Evolutionary conservation across 805 yeast genomes (phyloP).

Genomic region (Danielia oregonensis): DNA sequence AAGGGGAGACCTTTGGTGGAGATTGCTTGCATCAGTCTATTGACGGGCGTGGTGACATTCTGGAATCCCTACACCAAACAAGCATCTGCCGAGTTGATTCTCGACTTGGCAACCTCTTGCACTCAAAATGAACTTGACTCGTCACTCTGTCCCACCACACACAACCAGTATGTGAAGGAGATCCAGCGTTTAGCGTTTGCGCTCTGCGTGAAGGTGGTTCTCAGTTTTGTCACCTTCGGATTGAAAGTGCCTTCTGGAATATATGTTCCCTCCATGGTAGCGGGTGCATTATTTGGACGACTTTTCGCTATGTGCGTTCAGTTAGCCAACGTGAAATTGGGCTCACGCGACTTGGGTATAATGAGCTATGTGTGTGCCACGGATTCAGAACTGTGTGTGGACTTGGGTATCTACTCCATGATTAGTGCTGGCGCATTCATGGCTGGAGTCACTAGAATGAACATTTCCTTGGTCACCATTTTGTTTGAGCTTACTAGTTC

Average conservation of each 20-base stretch:
- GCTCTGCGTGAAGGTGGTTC: constrained; percentile 38
- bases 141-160: constrained; percentile 26
- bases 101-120: constrained; percentile 51
- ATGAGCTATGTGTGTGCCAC: constrained; percentile 13
- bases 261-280: constrained; percentile 92
- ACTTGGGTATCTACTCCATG: constrained; percentile 50
- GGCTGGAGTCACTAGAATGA: constrained; percentile 58
- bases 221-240: constrained; percentile 83
- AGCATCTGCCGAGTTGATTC: constrained; percentile 47
- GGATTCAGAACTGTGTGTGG: constrained; percentile 27
- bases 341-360: too few relatives aligned
- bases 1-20: constrained; percentile 40
- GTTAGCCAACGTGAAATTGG: constrained; percentile 18
- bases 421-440: constrained; percentile 54
- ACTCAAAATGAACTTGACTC: constrained; percentile 24
- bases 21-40: constrained; percentile 39
- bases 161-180: constrained; percentile 26
- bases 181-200: constrained; percentile 36
- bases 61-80: constrained; percentile 47
- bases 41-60: constrained; percentile 47
- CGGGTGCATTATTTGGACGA: constrained; percentile 81
- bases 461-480: constrained; percentile 48
- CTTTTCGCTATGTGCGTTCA: constrained; percentile 43
- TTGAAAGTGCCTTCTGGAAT: constrained; percentile 93
- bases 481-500: constrained; percentile 54